phyloP scores from a whole-genome alignment of 768 basidiomycete species.

The Amanita subjunquillea region DNA sequence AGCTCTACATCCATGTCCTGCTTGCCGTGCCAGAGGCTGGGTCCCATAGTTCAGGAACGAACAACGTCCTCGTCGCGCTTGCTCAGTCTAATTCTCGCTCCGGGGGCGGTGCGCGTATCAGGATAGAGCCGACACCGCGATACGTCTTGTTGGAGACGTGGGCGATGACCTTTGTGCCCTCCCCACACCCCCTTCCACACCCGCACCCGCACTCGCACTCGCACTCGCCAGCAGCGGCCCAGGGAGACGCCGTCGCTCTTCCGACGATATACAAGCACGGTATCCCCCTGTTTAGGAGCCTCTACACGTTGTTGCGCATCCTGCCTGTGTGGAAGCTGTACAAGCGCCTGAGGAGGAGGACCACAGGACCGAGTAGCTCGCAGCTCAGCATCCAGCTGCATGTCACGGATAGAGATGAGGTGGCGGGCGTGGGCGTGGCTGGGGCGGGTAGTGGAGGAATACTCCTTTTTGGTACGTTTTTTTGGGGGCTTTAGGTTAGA shows the following conservation, averaged over 20 bases:
- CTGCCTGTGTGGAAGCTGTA: slow-evolving; percentile 71
- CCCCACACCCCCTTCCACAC: no score
- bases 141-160: slow-evolving; percentile 69
- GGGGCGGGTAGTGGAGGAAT: slow-evolving; percentile 8
- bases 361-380: slow-evolving; percentile 20
- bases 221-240: neutral
- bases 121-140: slow-evolving; percentile 59
- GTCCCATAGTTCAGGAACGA: slow-evolving; percentile 13
- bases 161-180: slow-evolving; percentile 34
- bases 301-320: slow-evolving; percentile 63
- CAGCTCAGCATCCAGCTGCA: slow-evolving; percentile 39
- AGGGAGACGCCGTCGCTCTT: slow-evolving; percentile 31
- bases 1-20: slow-evolving; percentile 61
- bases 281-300: slow-evolving; percentile 71
- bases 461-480: slow-evolving; percentile 24
- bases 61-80: slow-evolving; percentile 61
- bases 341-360: slow-evolving; percentile 43
- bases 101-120: slow-evolving; percentile 20
- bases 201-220: no score
- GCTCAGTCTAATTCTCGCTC: slow-evolving; percentile 21
- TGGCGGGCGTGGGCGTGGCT: neutral
- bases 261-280: slow-evolving; percentile 80
- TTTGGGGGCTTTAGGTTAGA: neutral
- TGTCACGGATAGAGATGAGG: slow-evolving; percentile 23
- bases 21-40: slow-evolving; percentile 56